Conservation (phyloP, 345 rosid genomes). For the Aquilaria malaccensis region DNA sequence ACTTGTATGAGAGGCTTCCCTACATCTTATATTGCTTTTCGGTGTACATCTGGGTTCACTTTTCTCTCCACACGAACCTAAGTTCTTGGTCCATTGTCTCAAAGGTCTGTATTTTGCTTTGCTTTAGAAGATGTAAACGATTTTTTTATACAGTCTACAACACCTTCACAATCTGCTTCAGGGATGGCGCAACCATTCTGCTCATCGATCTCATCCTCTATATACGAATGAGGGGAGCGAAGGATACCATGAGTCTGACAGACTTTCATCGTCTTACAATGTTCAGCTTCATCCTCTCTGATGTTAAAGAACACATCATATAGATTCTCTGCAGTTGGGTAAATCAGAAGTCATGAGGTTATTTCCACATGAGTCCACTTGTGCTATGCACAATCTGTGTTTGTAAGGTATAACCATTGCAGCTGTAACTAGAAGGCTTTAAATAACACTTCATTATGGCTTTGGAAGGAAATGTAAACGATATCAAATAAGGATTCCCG, state of each 20-base stretch:
- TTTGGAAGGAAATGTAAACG: background rate
- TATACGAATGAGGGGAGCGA: slow-evolving; percentile 73
- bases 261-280: slow-evolving; percentile 93
- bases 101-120: slow-evolving; percentile 6
- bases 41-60: too few relatives aligned
- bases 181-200: slow-evolving; percentile 38
- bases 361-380: too few relatives aligned
- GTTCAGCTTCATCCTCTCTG: slow-evolving; percentile 97
- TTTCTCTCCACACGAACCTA: too few relatives aligned
- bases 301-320: slow-evolving; percentile 86
- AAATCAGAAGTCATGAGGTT: too few relatives aligned
- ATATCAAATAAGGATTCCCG: background rate
- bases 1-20: too few relatives aligned
- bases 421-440: background rate
- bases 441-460: background rate
- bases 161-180: slow-evolving; percentile 72
- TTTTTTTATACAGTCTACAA: slow-evolving; percentile 75
- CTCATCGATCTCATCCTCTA: slow-evolving; percentile 33
- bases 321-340: slow-evolving; percentile 54
- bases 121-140: slow-evolving; percentile 33
- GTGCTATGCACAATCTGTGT: too few relatives aligned
- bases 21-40: too few relatives aligned
- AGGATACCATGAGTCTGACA: slow-evolving; percentile 87
- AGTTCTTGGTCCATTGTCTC: background rate
- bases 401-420: background rate